These are phyloP conservation scores for Zygosaccharomyces bisporus DNA, from an alignment of 805 yeast genomes.

Conservation along the genomic window DNA sequence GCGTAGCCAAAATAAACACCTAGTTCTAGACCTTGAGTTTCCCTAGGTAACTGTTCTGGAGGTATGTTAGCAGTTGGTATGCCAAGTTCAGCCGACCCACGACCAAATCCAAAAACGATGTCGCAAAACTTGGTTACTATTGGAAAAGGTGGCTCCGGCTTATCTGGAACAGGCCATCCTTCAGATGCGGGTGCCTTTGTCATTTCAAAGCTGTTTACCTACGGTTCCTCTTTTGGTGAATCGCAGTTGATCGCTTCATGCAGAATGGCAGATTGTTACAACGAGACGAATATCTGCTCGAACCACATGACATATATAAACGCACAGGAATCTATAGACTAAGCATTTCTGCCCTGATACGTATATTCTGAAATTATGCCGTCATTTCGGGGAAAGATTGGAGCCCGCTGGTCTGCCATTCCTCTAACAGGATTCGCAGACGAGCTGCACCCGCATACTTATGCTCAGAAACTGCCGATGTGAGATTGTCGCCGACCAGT, in stretches of 20 bases:
- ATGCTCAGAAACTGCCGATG: slow-evolving; percentile 46
- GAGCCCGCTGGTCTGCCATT: slow-evolving; percentile 55
- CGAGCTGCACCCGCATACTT: slow-evolving; percentile 77
- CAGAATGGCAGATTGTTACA: not conserved
- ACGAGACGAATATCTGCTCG: not conserved
- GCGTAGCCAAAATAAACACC: slow-evolving; percentile 93
- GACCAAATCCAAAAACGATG: slow-evolving; percentile 82
- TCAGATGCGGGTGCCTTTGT: slow-evolving; percentile 19
- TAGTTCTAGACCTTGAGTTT: slow-evolving; percentile 45
- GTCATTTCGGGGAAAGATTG: slow-evolving; percentile 39
- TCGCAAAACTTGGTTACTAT: slow-evolving; percentile 42
- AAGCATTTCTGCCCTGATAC: too few species aligned
- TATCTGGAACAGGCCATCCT: slow-evolving; percentile 38
- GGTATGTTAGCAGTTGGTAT: slow-evolving; percentile 94
- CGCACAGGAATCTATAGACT: too few species aligned
- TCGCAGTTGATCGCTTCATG: not conserved
- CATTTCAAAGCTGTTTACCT: not conserved
- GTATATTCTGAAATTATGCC: too few species aligned
- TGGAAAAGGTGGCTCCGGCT: slow-evolving; percentile 48
- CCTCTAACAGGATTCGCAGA: slow-evolving; percentile 73
- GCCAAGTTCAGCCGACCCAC: slow-evolving; percentile 92
- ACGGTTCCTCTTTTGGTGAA: not conserved
- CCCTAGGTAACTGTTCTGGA: slow-evolving; percentile 45
- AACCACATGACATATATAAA: slow-evolving; percentile 3
- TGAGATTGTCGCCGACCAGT: slow-evolving; percentile 49